Conservation (phyloP, 2,329 filamentous ascomycete species). For the Stachybotrys chlorohalonatus region DNA sequence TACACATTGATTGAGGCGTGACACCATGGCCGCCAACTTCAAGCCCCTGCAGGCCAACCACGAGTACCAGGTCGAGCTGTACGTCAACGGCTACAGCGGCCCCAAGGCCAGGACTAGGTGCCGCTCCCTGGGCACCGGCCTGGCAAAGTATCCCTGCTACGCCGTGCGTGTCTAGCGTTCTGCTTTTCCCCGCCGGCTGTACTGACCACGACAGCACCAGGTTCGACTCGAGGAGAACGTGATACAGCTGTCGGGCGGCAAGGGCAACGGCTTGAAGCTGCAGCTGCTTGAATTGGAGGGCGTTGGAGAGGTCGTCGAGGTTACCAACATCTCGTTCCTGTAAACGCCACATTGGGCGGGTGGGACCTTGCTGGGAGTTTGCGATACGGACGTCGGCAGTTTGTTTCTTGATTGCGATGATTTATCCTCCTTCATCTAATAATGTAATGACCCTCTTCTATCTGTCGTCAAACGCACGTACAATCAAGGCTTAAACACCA, state of each 20-base stretch:
- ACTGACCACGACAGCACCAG: neutral
- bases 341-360: too few relatives aligned
- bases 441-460: too few relatives aligned
- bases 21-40: neutral
- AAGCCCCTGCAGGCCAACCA: neutral
- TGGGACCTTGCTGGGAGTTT: neutral
- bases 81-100: neutral
- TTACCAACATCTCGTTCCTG: neutral
- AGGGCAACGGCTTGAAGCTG: neutral
- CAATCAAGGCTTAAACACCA: slow-evolving; percentile 3
- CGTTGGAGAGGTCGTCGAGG: neutral
- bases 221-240: neutral
- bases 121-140: neutral
- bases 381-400: neutral
- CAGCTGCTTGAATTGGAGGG: neutral
- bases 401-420: neutral
- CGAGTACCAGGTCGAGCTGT: neutral
- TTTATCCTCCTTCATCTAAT: neutral
- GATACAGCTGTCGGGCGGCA: neutral
- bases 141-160: neutral
- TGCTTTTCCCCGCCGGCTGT: neutral
- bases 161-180: neutral
- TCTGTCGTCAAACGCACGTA: too few relatives aligned
- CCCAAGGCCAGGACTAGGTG: neutral
- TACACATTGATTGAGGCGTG: neutral